A percentile compares a stretch with the other conserved stretches of the same genome.
Evolutionary conservation across 2,329 filamentous ascomycete species (phyloP).

Genomic region (Cadophora gregata): DNA sequence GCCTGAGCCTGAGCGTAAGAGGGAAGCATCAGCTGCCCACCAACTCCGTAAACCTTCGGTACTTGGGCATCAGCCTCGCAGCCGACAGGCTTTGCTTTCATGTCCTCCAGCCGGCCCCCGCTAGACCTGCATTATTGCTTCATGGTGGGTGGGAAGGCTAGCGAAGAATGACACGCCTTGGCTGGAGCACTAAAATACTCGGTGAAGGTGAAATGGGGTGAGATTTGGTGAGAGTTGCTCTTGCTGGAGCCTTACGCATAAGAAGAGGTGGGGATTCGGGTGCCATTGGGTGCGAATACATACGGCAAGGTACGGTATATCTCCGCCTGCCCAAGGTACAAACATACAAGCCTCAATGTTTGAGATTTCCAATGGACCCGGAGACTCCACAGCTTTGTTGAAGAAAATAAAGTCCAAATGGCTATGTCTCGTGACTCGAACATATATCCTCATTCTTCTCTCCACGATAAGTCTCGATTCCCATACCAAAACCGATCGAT

Average conservation of each 20-base stretch:
- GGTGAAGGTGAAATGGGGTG: slow-evolving; percentile 6
- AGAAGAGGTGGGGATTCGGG: slow-evolving; percentile 9
- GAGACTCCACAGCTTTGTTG: background rate
- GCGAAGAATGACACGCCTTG: slow-evolving; percentile 1
- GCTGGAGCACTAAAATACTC: background rate
- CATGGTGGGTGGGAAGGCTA: background rate
- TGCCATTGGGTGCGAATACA: slow-evolving; percentile 14
- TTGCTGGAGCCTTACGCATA: slow-evolving; percentile 1
- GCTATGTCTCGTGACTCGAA: background rate
- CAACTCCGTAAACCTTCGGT: background rate
- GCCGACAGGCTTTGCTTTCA: background rate
- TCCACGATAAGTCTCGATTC: background rate
- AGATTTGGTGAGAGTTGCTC: background rate
- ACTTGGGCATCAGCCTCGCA: slow-evolving; percentile 6
- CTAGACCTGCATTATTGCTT: background rate
- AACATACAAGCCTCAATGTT: slow-evolving; percentile 1
- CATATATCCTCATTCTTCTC: background rate
- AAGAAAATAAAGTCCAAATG: background rate
- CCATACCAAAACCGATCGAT: background rate
- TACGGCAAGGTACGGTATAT: background rate
- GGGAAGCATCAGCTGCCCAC: background rate
- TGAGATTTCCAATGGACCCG: background rate
- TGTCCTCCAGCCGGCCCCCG: background rate
- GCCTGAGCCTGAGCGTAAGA: background rate
- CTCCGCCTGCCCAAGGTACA: background rate